Percentiles rank a stretch among this genome's conserved stretches.
Evolutionary conservation across 2,329 filamentous ascomycete species (phyloP).

Genomic region (Fusarium sp.): DNA sequence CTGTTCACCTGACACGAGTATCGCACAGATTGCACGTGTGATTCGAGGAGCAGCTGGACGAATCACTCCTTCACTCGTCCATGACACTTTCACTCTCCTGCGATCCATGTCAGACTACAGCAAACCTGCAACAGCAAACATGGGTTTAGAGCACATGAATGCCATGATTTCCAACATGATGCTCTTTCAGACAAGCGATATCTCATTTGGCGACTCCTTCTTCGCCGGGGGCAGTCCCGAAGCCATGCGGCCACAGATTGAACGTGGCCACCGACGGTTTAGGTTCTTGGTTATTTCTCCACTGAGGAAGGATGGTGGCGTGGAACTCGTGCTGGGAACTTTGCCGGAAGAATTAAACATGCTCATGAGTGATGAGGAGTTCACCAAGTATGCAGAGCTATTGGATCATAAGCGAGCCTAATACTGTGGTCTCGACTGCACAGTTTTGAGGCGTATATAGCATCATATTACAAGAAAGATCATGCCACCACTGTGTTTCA

Average conservation of each 20-base stretch:
- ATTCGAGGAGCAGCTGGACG: conserved; percentile 1
- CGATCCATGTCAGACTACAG: conserved; percentile 8
- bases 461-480: too few relatives aligned
- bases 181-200: conserved; percentile 3
- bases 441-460: too few relatives aligned
- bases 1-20: neutral
- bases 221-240: conserved; percentile 7
- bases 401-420: neutral
- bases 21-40: neutral
- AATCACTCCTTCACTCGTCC: conserved; percentile 1
- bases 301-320: neutral
- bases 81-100: neutral
- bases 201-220: conserved; percentile 5
- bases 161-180: conserved; percentile 16
- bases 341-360: conserved; percentile 10
- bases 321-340: neutral
- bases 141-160: conserved; percentile 12
- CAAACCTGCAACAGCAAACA: conserved; percentile 15
- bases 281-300: conserved; percentile 14
- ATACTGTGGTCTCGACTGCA: neutral
- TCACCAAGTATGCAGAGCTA: conserved; percentile 1
- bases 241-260: conserved; percentile 6
- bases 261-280: neutral
- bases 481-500: too few relatives aligned
- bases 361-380: conserved; percentile 8